These are phyloP conservation scores for Trichoderma simmonsii DNA, from an alignment of 2,329 filamentous ascomycete genomes.

Conservation along the genomic window DNA sequence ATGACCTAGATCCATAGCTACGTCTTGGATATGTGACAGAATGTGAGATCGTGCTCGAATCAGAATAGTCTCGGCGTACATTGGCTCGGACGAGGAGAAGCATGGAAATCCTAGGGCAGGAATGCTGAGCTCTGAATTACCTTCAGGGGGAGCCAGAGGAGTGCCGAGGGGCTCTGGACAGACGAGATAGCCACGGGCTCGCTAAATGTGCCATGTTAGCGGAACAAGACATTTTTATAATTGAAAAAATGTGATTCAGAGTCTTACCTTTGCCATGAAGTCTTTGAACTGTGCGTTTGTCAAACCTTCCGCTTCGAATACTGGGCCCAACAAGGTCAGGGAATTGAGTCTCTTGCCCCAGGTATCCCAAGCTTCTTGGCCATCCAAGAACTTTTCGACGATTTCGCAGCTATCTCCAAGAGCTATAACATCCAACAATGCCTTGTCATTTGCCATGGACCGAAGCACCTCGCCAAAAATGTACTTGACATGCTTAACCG, in stretches of 20 bases:
- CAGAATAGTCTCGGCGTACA: slow-evolving; percentile 61
- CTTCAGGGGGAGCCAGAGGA: slow-evolving; percentile 51
- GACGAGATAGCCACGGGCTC: slow-evolving; percentile 59
- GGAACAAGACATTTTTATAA: too few species aligned
- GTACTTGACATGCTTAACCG: slow-evolving; percentile 60
- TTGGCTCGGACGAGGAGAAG: slow-evolving; percentile 63
- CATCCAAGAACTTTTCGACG: slow-evolving; percentile 56
- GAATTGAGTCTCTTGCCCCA: slow-evolving; percentile 45
- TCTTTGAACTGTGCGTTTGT: slow-evolving; percentile 43
- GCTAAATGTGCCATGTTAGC: slow-evolving; percentile 37
- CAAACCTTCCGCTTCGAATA: slow-evolving; percentile 39
- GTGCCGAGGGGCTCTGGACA: slow-evolving; percentile 50
- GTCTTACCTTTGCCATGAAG: slow-evolving; percentile 51
- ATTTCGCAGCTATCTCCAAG: slow-evolving; percentile 64
- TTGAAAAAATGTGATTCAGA: too few species aligned
- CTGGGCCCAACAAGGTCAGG: slow-evolving; percentile 50
- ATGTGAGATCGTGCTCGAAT: slow-evolving; percentile 52
- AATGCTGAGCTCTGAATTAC: slow-evolving; percentile 43
- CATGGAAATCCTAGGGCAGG: slow-evolving; percentile 59
- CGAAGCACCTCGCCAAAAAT: slow-evolving; percentile 64
- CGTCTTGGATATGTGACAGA: slow-evolving; percentile 59
- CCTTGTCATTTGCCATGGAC: slow-evolving; percentile 43
- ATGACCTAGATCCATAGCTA: slow-evolving; percentile 42
- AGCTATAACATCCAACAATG: slow-evolving; percentile 66
- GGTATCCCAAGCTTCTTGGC: slow-evolving; percentile 48